Conservation (phyloP, 495 filamentous ascomycete genomes). For the Acidiella bohemica region DNA sequence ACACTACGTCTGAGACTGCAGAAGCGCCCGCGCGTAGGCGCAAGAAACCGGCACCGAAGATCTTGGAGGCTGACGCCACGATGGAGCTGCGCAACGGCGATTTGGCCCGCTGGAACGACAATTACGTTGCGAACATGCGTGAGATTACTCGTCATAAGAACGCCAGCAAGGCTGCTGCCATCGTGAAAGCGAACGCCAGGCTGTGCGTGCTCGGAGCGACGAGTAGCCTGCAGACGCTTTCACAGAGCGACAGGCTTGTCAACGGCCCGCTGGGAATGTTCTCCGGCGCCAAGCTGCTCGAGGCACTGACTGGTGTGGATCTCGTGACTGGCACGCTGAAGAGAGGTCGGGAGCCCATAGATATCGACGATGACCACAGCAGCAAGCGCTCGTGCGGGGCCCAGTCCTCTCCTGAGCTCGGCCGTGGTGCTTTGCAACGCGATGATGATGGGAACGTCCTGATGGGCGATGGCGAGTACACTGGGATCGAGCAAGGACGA, state of each 20-base stretch:
- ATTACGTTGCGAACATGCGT: slow-evolving; percentile 28
- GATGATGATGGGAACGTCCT: slow-evolving; percentile 30
- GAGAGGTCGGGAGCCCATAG: slow-evolving; percentile 28
- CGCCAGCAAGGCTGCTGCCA: slow-evolving; percentile 7
- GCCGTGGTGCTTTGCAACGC: slow-evolving; percentile 22
- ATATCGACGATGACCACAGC: slow-evolving; percentile 27
- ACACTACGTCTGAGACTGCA: slow-evolving; percentile 14
- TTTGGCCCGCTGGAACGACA: slow-evolving; percentile 25
- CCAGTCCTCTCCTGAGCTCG: slow-evolving; percentile 28
- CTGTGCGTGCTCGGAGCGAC: slow-evolving; percentile 23
- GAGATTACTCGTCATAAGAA: slow-evolving; percentile 18
- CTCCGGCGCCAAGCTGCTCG: slow-evolving; percentile 40
- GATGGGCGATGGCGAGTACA: slow-evolving; percentile 20
- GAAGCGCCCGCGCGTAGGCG: slow-evolving; percentile 14
- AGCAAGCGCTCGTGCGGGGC: slow-evolving; percentile 34
- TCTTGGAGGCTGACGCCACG: slow-evolving; percentile 20
- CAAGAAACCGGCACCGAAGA: slow-evolving; percentile 8
- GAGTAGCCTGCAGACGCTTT: background rate
- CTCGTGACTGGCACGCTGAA: slow-evolving; percentile 27
- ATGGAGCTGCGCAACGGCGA: slow-evolving; percentile 27
- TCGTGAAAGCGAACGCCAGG: slow-evolving; percentile 31
- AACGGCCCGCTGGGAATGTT: slow-evolving; percentile 30
- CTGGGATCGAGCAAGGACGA: slow-evolving; percentile 48
- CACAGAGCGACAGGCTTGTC: background rate
- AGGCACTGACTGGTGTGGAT: slow-evolving; percentile 31